Conservation (phyloP, 2,329 filamentous ascomycete genomes). For the Chalaropsis ovoidea region DNA sequence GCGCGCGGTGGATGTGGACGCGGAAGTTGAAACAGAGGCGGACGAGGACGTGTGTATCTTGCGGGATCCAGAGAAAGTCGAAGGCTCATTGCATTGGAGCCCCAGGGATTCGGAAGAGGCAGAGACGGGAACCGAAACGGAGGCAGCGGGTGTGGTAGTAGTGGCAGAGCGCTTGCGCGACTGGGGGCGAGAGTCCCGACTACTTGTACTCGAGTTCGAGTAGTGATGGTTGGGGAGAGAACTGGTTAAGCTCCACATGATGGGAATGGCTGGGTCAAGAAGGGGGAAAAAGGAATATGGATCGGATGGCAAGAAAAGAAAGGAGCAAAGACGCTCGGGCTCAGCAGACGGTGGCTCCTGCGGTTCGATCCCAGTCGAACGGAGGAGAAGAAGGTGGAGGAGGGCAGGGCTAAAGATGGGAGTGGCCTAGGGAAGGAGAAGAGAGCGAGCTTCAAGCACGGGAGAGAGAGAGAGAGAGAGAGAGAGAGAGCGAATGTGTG, state of each 20-base stretch:
- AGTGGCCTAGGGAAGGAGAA: not conserved
- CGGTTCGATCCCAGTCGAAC: conserved; percentile 13
- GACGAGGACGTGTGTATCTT: conserved; percentile 11
- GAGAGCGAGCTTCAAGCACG: not conserved
- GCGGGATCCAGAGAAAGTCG: conserved; percentile 5
- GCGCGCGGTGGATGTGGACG: conserved; percentile 1
- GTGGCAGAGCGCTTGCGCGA: conserved; percentile 23
- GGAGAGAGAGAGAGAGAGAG: not conserved
- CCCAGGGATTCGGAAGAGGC: conserved; percentile 19
- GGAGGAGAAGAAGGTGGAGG: conserved; percentile 19
- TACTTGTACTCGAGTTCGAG: conserved; percentile 18
- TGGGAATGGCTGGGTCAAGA: conserved; percentile 16
- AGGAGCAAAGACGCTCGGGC: conserved; percentile 16
- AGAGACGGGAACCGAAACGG: conserved; percentile 1
- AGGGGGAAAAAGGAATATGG: not conserved
- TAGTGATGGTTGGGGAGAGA: conserved; percentile 23
- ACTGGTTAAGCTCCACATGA: conserved; percentile 24
- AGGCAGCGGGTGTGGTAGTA: not conserved
- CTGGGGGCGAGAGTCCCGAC: conserved; percentile 20
- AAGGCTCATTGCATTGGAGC: conserved; percentile 19
- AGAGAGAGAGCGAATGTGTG: not conserved
- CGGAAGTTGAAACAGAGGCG: not conserved
- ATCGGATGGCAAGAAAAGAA: conserved; percentile 6
- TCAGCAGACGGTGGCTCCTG: conserved; percentile 12
- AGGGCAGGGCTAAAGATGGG: not conserved